phyloP scores from a whole-genome alignment of 2,329 filamentous ascomycete genomes.

The Aspergillus sclerotialis region DNA sequence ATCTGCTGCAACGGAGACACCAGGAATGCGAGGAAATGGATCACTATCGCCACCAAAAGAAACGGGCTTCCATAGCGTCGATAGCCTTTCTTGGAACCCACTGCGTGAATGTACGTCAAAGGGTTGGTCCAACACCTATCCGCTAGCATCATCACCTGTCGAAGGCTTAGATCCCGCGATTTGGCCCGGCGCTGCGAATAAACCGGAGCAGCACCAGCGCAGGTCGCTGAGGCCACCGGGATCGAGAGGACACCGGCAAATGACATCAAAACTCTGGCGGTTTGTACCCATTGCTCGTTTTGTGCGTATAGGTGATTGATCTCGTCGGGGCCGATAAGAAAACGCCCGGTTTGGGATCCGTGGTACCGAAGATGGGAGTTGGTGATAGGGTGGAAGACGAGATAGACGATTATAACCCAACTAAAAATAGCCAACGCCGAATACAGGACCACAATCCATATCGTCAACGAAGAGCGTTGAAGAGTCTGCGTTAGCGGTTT shows the following conservation, averaged over 20 bases:
- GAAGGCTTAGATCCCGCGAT: neutral
- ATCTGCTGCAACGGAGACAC: neutral
- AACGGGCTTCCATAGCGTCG: neutral
- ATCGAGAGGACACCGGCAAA: neutral
- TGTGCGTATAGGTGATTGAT: slow-evolving; percentile 8
- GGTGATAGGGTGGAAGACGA: too few species aligned
- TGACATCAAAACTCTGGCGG: neutral
- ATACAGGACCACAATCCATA: too few species aligned
- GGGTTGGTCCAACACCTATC: neutral
- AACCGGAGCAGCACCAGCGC: neutral
- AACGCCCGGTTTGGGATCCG: too few species aligned
- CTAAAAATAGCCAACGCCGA: too few species aligned
- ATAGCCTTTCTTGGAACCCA: neutral
- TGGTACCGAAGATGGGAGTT: too few species aligned
- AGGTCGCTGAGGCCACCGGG: neutral
- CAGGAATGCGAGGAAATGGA: neutral
- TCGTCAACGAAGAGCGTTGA: too few species aligned
- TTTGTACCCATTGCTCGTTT: neutral
- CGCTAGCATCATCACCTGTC: neutral
- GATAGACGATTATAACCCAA: too few species aligned
- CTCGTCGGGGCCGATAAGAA: too few species aligned
- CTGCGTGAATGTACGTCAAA: neutral
- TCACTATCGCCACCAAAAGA: neutral
- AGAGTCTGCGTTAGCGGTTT: too few species aligned
- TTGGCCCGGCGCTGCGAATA: neutral